These are phyloP conservation scores for Annulohypoxylon truncatum DNA, from an alignment of 2,329 filamentous ascomycete species.

Conservation along the genomic window DNA sequence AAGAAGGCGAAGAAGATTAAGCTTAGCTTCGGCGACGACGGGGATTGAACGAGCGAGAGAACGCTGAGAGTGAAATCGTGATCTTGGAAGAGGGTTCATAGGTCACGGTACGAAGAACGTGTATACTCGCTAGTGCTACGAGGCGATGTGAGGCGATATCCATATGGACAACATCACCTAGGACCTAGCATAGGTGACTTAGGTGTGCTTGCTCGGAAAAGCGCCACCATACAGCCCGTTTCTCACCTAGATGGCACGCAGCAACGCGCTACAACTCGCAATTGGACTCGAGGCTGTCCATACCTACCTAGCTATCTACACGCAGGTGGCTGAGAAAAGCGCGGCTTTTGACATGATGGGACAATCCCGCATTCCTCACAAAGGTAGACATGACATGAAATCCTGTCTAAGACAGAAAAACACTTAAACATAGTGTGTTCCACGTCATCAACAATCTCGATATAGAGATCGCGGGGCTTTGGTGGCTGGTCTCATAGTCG, in stretches of 20 bases:
- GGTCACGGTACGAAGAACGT: neutral
- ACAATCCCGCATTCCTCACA: neutral
- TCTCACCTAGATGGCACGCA: neutral
- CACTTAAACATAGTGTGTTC: neutral
- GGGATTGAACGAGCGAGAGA: slow-evolving; percentile 40
- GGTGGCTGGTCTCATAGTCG: neutral
- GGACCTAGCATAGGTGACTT: neutral
- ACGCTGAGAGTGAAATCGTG: neutral
- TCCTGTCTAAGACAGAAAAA: neutral
- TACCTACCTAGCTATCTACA: neutral
- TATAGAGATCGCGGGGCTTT: neutral
- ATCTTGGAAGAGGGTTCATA: neutral
- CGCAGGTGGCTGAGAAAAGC: neutral
- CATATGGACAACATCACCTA: neutral
- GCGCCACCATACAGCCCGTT: too few species aligned
- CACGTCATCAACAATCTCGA: neutral
- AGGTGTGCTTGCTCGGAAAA: too few species aligned
- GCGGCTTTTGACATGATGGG: neutral
- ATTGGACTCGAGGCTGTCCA: neutral
- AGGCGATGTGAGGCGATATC: too few species aligned
- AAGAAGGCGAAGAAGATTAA: slow-evolving; percentile 74
- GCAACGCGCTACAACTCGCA: neutral
- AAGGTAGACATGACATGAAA: neutral
- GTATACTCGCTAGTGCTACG: neutral
- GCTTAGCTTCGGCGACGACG: slow-evolving; percentile 73